Conservation (phyloP, 805 yeast species). For the Lipomyces kockii region DNA sequence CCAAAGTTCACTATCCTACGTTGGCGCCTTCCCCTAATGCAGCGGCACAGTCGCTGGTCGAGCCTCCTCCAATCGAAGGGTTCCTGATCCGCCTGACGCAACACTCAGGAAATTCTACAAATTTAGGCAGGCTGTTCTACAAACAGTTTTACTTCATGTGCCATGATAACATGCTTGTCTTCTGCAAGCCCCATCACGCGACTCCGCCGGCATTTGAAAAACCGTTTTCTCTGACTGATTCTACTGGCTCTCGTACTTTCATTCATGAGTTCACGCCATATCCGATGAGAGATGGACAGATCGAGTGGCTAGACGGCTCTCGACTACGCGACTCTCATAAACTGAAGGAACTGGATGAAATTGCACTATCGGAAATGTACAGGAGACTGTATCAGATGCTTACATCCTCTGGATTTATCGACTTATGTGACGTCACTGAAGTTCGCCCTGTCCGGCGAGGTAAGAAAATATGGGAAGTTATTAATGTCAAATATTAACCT, state of each 20-base stretch:
- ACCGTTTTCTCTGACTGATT: slow-evolving; percentile 26
- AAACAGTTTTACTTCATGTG: slow-evolving; percentile 68
- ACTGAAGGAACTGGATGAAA: slow-evolving; percentile 56
- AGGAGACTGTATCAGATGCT: slow-evolving; percentile 61
- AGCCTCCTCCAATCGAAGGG: slow-evolving; percentile 84
- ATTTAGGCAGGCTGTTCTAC: slow-evolving; percentile 51
- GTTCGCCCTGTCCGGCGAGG: slow-evolving; percentile 40
- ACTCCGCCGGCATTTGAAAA: slow-evolving; percentile 55
- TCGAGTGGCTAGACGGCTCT: slow-evolving; percentile 60
- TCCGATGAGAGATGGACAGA: slow-evolving; percentile 55
- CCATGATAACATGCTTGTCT: slow-evolving; percentile 63
- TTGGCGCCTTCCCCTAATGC: slow-evolving; percentile 21
- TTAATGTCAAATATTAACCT: neutral
- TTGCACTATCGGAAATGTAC: slow-evolving; percentile 68
- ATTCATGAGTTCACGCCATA: slow-evolving; percentile 59
- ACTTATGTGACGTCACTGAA: slow-evolving; percentile 48
- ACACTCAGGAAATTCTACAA: slow-evolving; percentile 51
- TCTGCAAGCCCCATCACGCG: slow-evolving; percentile 58
- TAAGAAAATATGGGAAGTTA: neutral
- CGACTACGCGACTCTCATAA: slow-evolving; percentile 48
- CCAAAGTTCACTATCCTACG: slow-evolving; percentile 41
- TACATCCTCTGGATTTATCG: slow-evolving; percentile 64
- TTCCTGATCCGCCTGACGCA: slow-evolving; percentile 64
- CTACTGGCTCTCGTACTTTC: slow-evolving; percentile 23
- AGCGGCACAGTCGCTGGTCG: slow-evolving; percentile 45